Conservation (phyloP, 805 yeast genomes). For the Lachancea meyersii region DNA sequence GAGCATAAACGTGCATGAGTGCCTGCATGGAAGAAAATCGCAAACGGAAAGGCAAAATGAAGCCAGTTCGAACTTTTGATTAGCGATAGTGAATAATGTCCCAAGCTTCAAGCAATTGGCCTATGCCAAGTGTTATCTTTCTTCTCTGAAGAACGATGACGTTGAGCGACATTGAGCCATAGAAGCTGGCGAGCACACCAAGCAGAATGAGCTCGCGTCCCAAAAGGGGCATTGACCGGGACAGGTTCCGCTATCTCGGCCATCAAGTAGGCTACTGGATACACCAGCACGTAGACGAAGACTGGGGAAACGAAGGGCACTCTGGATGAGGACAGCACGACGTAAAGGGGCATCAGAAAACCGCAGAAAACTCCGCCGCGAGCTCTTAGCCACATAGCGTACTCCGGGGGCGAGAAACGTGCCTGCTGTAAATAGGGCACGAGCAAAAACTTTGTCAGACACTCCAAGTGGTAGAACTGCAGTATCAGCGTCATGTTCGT, state of each 20-base stretch:
- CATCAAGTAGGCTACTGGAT: slow-evolving; percentile 46
- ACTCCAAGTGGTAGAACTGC: slow-evolving; percentile 26
- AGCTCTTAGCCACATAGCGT: slow-evolving; percentile 44
- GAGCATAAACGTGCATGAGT: too few species aligned
- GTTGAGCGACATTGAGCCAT: slow-evolving; percentile 21
- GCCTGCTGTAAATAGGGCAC: slow-evolving; percentile 45
- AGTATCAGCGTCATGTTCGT: slow-evolving; percentile 20
- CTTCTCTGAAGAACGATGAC: not conserved
- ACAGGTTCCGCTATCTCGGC: slow-evolving; percentile 48
- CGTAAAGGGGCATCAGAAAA: slow-evolving; percentile 44
- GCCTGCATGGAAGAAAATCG: too few species aligned
- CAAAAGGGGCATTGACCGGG: slow-evolving; percentile 22
- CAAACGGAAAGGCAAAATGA: too few species aligned
- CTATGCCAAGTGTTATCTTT: too few species aligned
- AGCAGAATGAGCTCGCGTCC: slow-evolving; percentile 11
- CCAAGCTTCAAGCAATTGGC: too few species aligned
- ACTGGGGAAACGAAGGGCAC: slow-evolving; percentile 42
- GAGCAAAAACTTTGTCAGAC: slow-evolving; percentile 42
- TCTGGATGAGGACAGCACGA: slow-evolving; percentile 29
- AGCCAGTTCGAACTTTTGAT: too few species aligned
- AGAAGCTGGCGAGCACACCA: slow-evolving; percentile 30
- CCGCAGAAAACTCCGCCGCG: slow-evolving; percentile 54
- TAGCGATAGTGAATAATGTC: too few species aligned
- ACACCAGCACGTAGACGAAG: slow-evolving; percentile 47
- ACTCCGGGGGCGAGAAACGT: slow-evolving; percentile 39